phyloP scores from a whole-genome alignment of 148 eudicot genomes.

The Nepenthes mirabilis region DNA sequence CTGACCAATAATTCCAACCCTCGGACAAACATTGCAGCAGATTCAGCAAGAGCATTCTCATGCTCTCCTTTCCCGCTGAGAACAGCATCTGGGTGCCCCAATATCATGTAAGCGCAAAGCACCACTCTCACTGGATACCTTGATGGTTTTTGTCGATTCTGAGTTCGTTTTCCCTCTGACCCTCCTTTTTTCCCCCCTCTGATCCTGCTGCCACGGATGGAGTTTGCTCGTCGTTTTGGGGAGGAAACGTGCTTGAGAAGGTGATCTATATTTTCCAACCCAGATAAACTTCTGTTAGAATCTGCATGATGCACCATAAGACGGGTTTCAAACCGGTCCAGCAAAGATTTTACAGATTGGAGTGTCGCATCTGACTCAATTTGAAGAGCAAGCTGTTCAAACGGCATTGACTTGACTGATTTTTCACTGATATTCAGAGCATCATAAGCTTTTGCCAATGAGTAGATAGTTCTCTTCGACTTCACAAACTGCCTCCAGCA shows the following conservation, averaged over 20 bases:
- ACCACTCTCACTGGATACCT: constrained; percentile 88
- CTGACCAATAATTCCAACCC: constrained; percentile 61
- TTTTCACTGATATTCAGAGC: constrained; percentile 45
- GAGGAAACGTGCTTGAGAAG: constrained; percentile 79
- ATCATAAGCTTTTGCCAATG: constrained; percentile 43
- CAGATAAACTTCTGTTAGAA: constrained; percentile 11
- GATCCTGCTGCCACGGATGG: constrained; percentile 27
- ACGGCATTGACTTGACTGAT: constrained; percentile 56
- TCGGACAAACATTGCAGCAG: constrained; percentile 63
- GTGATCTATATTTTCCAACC: constrained; percentile 68
- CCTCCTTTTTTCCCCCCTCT: constrained; percentile 32
- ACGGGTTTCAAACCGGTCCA: constrained; percentile 69
- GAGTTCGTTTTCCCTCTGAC: constrained; percentile 18
- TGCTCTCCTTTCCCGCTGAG: constrained; percentile 78
- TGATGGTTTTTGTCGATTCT: constrained; percentile 30
- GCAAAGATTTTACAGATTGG: constrained; percentile 42
- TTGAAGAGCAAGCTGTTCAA: constrained; percentile 72
- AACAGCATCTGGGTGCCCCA: constrained; percentile 95
- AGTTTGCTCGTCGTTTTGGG: constrained; percentile 43
- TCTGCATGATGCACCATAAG: constrained; percentile 28
- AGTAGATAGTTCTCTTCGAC: constrained; percentile 46
- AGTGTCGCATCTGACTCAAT: constrained; percentile 62
- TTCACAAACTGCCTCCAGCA: constrained; percentile 67
- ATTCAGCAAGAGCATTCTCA: constrained; percentile 60
- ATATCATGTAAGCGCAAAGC: constrained; percentile 89